A percentile compares a stretch with the other conserved stretches of the same genome.
Conservation (phyloP, 1,284 basidiomycete species). For the Cryptococcus amylolentus region DNA sequence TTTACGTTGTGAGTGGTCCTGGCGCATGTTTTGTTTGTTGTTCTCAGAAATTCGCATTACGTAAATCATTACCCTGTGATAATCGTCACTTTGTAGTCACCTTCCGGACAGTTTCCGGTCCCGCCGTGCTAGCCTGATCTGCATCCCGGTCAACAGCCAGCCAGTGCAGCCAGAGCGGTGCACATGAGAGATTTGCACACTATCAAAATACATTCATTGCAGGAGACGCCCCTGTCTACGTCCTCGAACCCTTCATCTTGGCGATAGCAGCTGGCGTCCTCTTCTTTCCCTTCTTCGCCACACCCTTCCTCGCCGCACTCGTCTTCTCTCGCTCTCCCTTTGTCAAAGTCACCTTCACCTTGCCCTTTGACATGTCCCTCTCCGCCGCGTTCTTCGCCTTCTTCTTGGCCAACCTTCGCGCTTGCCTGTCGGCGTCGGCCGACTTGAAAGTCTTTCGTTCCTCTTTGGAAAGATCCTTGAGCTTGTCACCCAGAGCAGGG, state of each 20-base stretch:
- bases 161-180: too few relatives aligned
- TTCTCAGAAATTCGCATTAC: too few relatives aligned
- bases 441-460: conserved; percentile 78
- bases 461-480: conserved; percentile 74
- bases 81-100: too few relatives aligned
- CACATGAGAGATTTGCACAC: neutral
- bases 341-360: conserved; percentile 33
- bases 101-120: too few relatives aligned
- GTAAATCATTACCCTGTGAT: too few relatives aligned
- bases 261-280: conserved; percentile 43
- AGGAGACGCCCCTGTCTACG: conserved; percentile 13
- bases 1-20: too few relatives aligned
- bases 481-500: conserved; percentile 69
- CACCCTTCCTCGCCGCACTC: conserved; percentile 13
- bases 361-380: conserved; percentile 65
- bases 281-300: conserved; percentile 31
- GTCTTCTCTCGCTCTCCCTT: conserved; percentile 28
- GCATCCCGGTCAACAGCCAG: too few relatives aligned
- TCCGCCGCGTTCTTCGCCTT: conserved; percentile 52
- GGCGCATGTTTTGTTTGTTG: too few relatives aligned
- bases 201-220: too few relatives aligned
- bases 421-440: conserved; percentile 69
- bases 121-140: too few relatives aligned
- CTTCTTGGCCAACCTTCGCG: conserved; percentile 83
- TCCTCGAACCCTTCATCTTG: conserved; percentile 49